Base-by-base conservation (phyloP, 257 asterid genomes). In the Thymus mandschuricus region DNA sequence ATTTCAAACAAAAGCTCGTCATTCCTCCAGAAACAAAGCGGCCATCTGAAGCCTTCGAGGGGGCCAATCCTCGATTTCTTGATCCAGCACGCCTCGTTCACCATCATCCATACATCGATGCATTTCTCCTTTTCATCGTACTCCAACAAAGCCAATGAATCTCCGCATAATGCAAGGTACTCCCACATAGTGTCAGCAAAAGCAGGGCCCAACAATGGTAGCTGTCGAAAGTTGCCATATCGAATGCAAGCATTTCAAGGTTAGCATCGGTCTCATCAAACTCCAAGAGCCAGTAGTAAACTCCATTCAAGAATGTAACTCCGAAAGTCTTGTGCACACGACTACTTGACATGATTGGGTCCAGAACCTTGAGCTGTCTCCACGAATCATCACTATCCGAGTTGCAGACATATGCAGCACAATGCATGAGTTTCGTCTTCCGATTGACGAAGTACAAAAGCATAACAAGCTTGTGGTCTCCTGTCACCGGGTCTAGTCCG, bases 31-130 rank as follows among this genome's bases (percentile, higher is more conserved):
- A 75, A 81, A 33, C 84, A 80, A 49, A 83, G 72, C 12, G 85
- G 85, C 73, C 84, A 74, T 31, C 10, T 12, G 11, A 51, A 51
- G 58, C 1, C 8, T 6, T 11, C 27, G 10, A 76, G 56, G 43
- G 86, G 89, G 54, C 84, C 82, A 43, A 73, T 41, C 3, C 55
- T 80, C 4, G 68, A 56, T 11, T 41, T 64, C 27, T 75, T 82
- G 33, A 49, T 70, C 87, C 90, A 85, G 51, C 74, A 69, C 7
- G 76, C 81, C 54, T 69, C 82, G n/a, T 69, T 38, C 61, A 67
- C 38, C 87, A 82, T 58, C 34, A 78, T 35, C 90, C 90, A 85
- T 48, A 85, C 55, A 41, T 85, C 81, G 15, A 82, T 72, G 43
- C 41, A 5, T 45, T 35, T 70, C 38, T 33, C 71, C 30, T 69